Conservation (phyloP, 192 early-diverging fungal species). For the Rhizophagus sp. region DNA sequence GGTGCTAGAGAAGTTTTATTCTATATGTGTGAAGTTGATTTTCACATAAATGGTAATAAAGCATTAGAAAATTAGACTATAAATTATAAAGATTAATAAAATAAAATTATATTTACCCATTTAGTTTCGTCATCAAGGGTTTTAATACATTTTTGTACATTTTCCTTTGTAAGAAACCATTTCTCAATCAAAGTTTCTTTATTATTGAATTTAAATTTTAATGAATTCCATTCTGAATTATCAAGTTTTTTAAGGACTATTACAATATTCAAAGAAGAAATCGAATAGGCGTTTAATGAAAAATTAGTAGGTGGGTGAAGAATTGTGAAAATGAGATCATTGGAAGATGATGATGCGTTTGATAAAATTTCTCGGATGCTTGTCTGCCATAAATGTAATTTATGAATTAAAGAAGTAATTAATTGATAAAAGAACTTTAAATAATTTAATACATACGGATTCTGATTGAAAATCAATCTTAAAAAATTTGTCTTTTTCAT, state of each 20-base stretch:
- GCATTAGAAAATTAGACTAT: neutral
- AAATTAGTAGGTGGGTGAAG: neutral
- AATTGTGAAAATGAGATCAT: neutral
- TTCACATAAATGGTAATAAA: neutral
- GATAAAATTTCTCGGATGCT: neutral
- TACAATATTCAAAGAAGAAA: slow-evolving; percentile 10
- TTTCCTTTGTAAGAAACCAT: slow-evolving; percentile 3
- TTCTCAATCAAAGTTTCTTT: neutral
- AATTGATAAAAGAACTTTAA: no score
- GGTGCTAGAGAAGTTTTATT: neutral
- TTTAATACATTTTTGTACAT: slow-evolving; percentile 15
- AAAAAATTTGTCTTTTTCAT: neutral
- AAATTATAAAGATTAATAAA: neutral
- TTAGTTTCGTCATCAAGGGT: neutral
- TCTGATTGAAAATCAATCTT: neutral
- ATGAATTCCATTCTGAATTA: slow-evolving; percentile 2
- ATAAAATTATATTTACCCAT: slow-evolving; percentile 5
- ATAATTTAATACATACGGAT: neutral
- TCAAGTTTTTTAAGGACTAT: neutral
- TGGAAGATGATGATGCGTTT: neutral
- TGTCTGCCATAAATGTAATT: neutral
- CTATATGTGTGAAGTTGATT: neutral
- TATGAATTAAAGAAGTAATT: neutral
- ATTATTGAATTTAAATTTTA: neutral
- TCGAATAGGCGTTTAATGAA: neutral